Conservation (phyloP, 352 stramenopile species). For the Peronospora belbahrii region DNA sequence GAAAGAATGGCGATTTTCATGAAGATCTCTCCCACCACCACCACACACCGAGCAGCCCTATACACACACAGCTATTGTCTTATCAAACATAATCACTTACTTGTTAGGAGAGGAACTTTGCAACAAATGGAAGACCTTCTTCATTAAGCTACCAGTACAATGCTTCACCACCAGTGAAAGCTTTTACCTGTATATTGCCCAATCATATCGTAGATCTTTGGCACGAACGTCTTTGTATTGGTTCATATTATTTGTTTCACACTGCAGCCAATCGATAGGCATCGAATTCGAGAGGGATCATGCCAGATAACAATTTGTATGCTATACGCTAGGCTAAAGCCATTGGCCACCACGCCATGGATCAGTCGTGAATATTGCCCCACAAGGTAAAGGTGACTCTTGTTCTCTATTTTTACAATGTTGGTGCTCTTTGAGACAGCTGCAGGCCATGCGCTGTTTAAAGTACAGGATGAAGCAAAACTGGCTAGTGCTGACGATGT, state of each 20-base stretch:
- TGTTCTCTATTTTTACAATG: conserved; percentile 63
- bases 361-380: conserved; percentile 31
- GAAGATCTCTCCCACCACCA: conserved; percentile 1
- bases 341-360: conserved; percentile 1
- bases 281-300: conserved; percentile 7
- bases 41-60: conserved; percentile 10
- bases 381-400: too few species aligned
- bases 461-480: conserved; percentile 95
- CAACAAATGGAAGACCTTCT: conserved; percentile 54
- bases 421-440: conserved; percentile 99
- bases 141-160: neutral
- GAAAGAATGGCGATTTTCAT: neutral
- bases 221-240: conserved; percentile 9
- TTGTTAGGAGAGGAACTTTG: conserved; percentile 81
- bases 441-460: conserved; percentile 98
- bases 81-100: conserved; percentile 43
- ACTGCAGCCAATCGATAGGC: conserved; percentile 30
- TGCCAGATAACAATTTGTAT: neutral
- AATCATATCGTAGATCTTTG: neutral
- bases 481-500: conserved; percentile 86
- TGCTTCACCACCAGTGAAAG: conserved; percentile 43
- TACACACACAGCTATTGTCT: conserved; percentile 11
- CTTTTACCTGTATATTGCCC: neutral
- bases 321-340: conserved; percentile 2
- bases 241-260: conserved; percentile 13